Evolutionary conservation across 371 early-diverging fungal genomes (phyloP).

Genomic region (Saksenaea vasiformis): DNA sequence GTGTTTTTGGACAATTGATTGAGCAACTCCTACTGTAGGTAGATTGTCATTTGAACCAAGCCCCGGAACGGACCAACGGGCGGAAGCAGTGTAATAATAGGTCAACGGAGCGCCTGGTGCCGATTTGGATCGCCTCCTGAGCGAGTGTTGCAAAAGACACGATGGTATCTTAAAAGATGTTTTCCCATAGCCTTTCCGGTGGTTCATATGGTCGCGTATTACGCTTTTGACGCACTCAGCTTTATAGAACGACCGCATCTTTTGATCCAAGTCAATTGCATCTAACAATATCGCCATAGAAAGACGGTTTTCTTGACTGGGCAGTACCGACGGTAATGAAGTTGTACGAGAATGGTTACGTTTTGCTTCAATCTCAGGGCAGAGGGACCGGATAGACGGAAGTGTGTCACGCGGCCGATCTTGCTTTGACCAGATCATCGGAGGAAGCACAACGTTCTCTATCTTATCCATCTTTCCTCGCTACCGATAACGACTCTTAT

Average conservation of each 20-base stretch:
- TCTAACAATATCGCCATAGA: constrained; percentile 42
- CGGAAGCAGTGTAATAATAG: constrained; percentile 7
- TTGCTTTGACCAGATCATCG: neutral
- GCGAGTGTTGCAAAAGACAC: constrained; percentile 12
- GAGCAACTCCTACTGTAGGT: constrained; percentile 26
- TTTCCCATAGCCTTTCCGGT: constrained; percentile 1
- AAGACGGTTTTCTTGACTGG: constrained; percentile 30
- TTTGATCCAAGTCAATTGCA: constrained; percentile 51
- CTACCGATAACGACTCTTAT: neutral
- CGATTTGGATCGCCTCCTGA: constrained; percentile 40
- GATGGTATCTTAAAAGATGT: neutral
- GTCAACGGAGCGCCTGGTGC: constrained; percentile 41
- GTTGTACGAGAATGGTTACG: constrained; percentile 36
- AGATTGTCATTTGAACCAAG: neutral
- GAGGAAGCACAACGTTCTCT: neutral
- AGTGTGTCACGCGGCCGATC: neutral
- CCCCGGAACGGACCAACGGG: constrained; percentile 1
- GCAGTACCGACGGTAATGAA: constrained; percentile 38
- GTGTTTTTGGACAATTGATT: constrained; percentile 42
- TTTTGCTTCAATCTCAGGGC: neutral
- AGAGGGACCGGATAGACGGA: neutral
- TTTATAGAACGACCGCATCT: constrained; percentile 43
- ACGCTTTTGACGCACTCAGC: constrained; percentile 36
- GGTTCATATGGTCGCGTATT: constrained; percentile 14
- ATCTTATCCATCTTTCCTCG: constrained; percentile 2